A percentile compares a stretch with the other conserved stretches of the same genome.
Evolutionary conservation across 495 filamentous ascomycete genomes (phyloP).

Genomic region (Aspergillus cavernicola): DNA sequence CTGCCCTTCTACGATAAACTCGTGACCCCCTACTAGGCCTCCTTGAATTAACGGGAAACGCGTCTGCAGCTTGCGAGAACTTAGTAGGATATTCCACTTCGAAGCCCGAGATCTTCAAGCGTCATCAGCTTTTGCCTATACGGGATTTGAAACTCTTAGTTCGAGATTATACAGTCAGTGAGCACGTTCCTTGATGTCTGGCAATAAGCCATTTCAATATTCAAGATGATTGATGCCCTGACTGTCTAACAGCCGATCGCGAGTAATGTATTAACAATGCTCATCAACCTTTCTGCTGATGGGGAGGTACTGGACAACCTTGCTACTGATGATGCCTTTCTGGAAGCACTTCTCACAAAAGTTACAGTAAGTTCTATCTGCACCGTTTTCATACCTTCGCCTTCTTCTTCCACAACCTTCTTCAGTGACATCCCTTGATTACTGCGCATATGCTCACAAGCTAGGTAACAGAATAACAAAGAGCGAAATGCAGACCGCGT

Average conservation of each 20-base stretch:
- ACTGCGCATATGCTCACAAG: neutral
- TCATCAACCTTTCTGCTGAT: conserved; percentile 87
- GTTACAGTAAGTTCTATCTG: conserved; percentile 68
- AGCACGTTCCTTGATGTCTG: neutral
- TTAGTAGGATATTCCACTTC: conserved; percentile 77
- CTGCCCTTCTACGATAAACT: neutral
- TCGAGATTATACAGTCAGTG: conserved; percentile 69
- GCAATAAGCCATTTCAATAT: neutral
- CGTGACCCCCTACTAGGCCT: neutral
- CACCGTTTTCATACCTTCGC: too few species aligned
- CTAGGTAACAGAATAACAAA: conserved; percentile 46
- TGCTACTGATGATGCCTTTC: conserved; percentile 74
- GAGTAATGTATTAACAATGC: conserved; percentile 85
- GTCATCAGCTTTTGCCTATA: conserved; percentile 69
- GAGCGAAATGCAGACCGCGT: conserved; percentile 78
- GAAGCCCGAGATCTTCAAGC: conserved; percentile 80
- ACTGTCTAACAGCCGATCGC: conserved; percentile 64
- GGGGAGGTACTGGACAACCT: conserved; percentile 66
- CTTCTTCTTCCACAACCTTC: too few species aligned
- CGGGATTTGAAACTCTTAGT: conserved; percentile 88
- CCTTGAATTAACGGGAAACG: conserved; percentile 7
- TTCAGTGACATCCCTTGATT: too few species aligned
- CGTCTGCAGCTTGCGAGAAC: conserved; percentile 66
- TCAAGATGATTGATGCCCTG: neutral
- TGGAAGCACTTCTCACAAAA: conserved; percentile 66